These are phyloP conservation scores for Podaxis sp. DNA, from an alignment of 768 basidiomycete genomes.

Conservation along the genomic window DNA sequence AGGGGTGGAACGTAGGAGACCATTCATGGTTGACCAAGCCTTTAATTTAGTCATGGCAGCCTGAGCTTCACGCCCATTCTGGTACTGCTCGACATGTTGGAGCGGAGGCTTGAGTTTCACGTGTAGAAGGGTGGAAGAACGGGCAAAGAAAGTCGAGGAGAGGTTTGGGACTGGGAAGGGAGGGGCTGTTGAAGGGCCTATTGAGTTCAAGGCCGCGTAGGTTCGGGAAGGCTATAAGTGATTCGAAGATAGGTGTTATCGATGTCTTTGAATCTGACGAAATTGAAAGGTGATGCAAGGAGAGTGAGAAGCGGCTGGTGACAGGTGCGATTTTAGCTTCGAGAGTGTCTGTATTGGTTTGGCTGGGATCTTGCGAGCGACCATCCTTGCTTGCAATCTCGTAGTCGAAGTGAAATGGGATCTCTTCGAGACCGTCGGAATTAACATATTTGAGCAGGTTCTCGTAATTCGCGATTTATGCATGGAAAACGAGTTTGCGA, in stretches of 20 bases:
- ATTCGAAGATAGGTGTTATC: constrained; percentile 21
- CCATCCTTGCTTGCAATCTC: background rate
- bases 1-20: background rate
- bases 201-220: background rate
- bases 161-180: background rate
- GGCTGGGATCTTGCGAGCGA: background rate
- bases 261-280: constrained; percentile 26
- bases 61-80: background rate
- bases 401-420: background rate
- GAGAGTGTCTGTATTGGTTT: background rate
- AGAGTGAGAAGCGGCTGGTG: background rate
- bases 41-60: background rate
- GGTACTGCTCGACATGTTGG: background rate
- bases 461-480: background rate
- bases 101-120: constrained; percentile 21
- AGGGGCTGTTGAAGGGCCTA: background rate
- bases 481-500: background rate
- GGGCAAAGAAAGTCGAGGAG: background rate
- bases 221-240: constrained; percentile 19
- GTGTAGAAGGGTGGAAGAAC: constrained; percentile 22
- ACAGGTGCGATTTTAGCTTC: background rate
- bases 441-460: background rate
- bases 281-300: constrained; percentile 31
- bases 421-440: background rate
- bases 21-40: background rate